These are phyloP conservation scores for Ochromonas danica DNA, from an alignment of 108 stramenopile genomes.

Conservation along the genomic window DNA sequence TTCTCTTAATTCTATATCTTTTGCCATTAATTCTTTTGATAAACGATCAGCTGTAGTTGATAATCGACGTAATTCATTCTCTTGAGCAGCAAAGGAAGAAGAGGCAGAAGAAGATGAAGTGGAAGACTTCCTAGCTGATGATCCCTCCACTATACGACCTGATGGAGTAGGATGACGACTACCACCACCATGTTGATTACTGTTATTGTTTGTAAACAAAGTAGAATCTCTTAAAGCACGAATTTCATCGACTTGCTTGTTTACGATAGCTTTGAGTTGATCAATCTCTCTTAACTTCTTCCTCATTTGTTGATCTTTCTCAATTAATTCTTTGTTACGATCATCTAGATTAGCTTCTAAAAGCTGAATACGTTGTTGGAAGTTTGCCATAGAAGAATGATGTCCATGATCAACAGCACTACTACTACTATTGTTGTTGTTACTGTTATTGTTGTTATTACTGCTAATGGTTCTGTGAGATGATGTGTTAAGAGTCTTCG, in stretches of 20 bases:
- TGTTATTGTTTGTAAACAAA: not conserved
- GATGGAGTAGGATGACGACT: too few relatives aligned
- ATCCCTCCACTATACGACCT: not conserved
- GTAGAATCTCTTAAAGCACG: not conserved
- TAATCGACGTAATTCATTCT: slow-evolving; percentile 2
- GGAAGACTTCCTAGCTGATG: not conserved
- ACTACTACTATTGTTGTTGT: not conserved
- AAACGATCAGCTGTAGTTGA: not conserved
- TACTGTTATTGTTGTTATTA: not conserved
- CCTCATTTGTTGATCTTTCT: not conserved
- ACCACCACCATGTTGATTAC: not conserved
- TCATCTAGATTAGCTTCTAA: not conserved
- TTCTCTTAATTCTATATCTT: slow-evolving; percentile 8
- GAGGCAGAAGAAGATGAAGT: not conserved
- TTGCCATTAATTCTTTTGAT: not conserved
- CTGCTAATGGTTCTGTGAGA: not conserved
- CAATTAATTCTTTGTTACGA: not conserved
- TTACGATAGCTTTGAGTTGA: not conserved
- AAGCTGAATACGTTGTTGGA: not conserved
- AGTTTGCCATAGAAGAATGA: not conserved
- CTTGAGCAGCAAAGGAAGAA: not conserved
- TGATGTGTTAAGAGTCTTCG: not conserved
- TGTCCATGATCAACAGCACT: not conserved
- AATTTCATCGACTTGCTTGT: not conserved
- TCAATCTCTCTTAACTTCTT: not conserved